phyloP scores from a whole-genome alignment of 2,329 filamentous ascomycete species.

The Didymella lethalis region DNA sequence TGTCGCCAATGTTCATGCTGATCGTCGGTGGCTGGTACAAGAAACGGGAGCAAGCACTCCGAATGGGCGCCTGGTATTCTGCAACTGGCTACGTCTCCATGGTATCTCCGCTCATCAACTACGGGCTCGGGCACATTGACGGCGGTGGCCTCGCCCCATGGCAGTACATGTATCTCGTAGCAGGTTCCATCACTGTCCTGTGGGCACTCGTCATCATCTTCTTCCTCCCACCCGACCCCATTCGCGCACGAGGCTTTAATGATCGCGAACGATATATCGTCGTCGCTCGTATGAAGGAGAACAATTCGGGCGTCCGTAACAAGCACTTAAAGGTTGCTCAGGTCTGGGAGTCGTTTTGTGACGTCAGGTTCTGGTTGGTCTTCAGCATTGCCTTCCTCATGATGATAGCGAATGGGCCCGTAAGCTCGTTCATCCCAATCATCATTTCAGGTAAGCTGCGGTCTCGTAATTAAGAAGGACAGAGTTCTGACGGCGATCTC shows the following conservation, averaged over 20 bases:
- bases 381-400: conserved; percentile 39
- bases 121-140: conserved; percentile 44
- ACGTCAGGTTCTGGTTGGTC: conserved; percentile 63
- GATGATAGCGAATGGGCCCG: conserved; percentile 45
- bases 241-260: conserved; percentile 49
- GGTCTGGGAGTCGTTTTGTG: conserved; percentile 63
- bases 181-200: conserved; percentile 37
- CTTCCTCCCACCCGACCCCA: conserved; percentile 54
- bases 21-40: conserved; percentile 58
- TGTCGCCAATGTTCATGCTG: conserved; percentile 61
- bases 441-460: conserved; percentile 33
- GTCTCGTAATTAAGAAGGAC: too few species aligned
- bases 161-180: conserved; percentile 47
- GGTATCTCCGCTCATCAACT: conserved; percentile 41
- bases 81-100: conserved; percentile 56
- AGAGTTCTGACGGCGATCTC: background rate
- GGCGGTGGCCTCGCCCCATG: conserved; percentile 34
- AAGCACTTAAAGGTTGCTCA: conserved; percentile 73
- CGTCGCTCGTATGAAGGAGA: conserved; percentile 73
- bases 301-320: conserved; percentile 77
- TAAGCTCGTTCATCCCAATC: conserved; percentile 41
- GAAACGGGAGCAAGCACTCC: conserved; percentile 65
- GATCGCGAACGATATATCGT: conserved; percentile 57
- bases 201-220: conserved; percentile 46
- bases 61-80: conserved; percentile 70